Percentiles rank a stretch among this genome's conserved stretches.
Conservation (phyloP, 352 stramenopile genomes). For the Pythium grandisporangium region DNA sequence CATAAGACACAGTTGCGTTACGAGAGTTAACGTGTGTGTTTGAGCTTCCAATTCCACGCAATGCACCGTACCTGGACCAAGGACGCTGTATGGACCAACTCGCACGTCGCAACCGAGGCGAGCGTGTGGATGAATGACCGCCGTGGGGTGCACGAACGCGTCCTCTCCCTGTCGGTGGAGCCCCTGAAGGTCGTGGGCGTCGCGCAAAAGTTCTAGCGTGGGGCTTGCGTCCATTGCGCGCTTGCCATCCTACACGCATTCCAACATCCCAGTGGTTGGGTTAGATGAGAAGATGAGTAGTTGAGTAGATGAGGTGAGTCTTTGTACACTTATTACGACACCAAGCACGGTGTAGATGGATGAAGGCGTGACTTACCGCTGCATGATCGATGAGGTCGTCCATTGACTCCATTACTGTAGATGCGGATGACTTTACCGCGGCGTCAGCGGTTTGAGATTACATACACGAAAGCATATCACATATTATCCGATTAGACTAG, state of each 20-base stretch:
- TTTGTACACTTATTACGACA: neutral
- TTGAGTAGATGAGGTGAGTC: no score
- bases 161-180: neutral
- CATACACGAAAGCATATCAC: no score
- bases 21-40: neutral
- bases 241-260: constrained; percentile 11
- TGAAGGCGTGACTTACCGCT: constrained; percentile 11
- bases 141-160: constrained; percentile 45
- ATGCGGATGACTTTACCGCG: constrained; percentile 1
- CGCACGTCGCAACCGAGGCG: constrained; percentile 45
- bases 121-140: constrained; percentile 58
- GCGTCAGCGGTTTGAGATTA: no score
- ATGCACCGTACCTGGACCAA: constrained; percentile 35
- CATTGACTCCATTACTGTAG: constrained; percentile 24
- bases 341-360: constrained; percentile 1
- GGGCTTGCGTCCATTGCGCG: constrained; percentile 4
- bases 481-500: neutral
- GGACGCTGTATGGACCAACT: constrained; percentile 61
- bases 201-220: constrained; percentile 1
- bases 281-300: no score
- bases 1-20: constrained; percentile 1
- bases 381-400: constrained; percentile 47
- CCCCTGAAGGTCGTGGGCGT: neutral
- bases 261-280: no score
- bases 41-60: no score